Base-by-base conservation (phyloP, 768 basidiomycete species). In the Pulveroboletus frians region DNA sequence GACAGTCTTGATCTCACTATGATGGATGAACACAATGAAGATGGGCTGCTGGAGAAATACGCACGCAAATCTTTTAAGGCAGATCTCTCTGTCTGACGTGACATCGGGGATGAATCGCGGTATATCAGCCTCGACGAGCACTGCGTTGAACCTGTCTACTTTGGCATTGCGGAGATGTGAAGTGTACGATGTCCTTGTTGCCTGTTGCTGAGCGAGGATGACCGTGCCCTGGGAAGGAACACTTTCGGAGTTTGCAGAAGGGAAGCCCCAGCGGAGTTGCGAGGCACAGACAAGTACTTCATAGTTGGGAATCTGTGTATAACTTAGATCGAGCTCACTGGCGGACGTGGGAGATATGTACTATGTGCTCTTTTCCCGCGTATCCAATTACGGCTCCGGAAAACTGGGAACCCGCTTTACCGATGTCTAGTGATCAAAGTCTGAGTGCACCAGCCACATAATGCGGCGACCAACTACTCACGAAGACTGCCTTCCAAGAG, bases 301-400 rank as follows among this genome's bases (percentile, higher is more conserved):
- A 31, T 31, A 31, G 30, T 10, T 11, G 30, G 30, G 13, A 31
- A 31, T 31, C 30, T 31, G 43, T 34, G 47, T 46, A 29, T 36
- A 47, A 47, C 9, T 56, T 3, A 53, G 43, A 29, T 8, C 41
- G 7, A 21, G 35, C 31, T 26, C 26, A 10, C 15, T 56, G 4
- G 4, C 11, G 17, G 10, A 32, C n/a, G 46, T 34, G n/a, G 21
- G 9, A 39, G 32, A 6, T 18, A 29, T 60, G 30, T 53, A 71
- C 69, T 3, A 61, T 57, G 47, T 59, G 62, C 41, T 71, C 69
- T 43, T 57, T 70, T 4, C 71, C 71, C 20, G 64, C 64, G 46
- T 54, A 71, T 21, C 61, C 57, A 17, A 72, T 62, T 3, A 59
- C 54, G 1, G 68, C 69, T 17, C 69, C 69, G 18, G 58, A 3